These are phyloP conservation scores for Phytophthora hibernalis DNA, from an alignment of 352 stramenopile genomes.

Conservation along the genomic window DNA sequence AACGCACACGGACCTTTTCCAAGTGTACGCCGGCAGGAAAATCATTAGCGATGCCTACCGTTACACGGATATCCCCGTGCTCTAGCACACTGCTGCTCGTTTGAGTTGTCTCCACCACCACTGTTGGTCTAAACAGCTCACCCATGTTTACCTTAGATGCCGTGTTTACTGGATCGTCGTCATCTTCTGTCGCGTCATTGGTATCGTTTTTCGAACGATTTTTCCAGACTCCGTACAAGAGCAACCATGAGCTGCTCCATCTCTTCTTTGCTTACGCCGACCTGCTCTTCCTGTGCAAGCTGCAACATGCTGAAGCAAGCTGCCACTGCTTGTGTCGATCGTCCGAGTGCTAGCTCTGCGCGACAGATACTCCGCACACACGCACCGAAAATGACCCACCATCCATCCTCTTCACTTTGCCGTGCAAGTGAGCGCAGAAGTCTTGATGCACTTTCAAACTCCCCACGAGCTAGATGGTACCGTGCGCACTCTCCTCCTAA, in stretches of 20 bases:
- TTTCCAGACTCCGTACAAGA: constrained; percentile 53
- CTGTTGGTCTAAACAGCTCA: constrained; percentile 54
- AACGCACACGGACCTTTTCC: constrained; percentile 60
- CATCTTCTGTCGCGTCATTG: neutral
- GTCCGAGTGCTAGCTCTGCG: constrained; percentile 59
- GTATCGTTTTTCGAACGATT: neutral
- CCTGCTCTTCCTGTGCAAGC: constrained; percentile 55
- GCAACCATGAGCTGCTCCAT: constrained; percentile 56
- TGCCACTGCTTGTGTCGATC: constrained; percentile 57
- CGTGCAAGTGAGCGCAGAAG: constrained; percentile 71
- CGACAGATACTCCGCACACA: constrained; percentile 66
- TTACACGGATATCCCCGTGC: constrained; percentile 67
- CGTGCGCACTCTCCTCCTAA: constrained; percentile 71
- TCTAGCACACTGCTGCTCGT: constrained; percentile 46
- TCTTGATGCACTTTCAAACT: constrained; percentile 72
- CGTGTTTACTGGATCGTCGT: constrained; percentile 5
- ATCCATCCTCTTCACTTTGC: constrained; percentile 83
- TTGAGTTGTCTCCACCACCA: constrained; percentile 69
- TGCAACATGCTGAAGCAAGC: constrained; percentile 74
- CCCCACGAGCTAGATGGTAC: constrained; percentile 60
- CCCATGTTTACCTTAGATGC: constrained; percentile 54
- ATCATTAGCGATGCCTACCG: constrained; percentile 58
- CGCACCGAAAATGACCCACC: constrained; percentile 65
- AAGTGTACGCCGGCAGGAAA: constrained; percentile 67
- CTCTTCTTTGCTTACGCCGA: constrained; percentile 53